These are phyloP conservation scores for Cyclotella kingstonii DNA, from an alignment of 108 stramenopile genomes.

Conservation along the genomic window DNA sequence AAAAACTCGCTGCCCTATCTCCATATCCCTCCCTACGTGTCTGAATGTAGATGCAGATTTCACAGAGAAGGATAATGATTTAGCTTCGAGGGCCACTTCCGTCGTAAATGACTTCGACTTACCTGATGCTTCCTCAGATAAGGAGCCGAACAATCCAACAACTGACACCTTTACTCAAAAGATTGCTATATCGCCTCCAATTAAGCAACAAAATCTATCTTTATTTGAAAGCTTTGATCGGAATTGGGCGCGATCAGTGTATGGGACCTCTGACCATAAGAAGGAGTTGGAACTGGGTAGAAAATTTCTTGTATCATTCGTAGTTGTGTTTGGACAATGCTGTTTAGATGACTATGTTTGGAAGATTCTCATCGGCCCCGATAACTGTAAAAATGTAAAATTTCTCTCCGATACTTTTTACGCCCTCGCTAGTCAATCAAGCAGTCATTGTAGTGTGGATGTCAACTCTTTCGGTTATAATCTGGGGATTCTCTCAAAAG, in stretches of 20 bases:
- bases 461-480: neutral
- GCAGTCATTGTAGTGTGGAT: neutral
- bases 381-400: neutral
- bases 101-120: neutral
- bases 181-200: neutral
- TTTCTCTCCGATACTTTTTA: neutral
- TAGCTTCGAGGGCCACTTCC: too few relatives aligned
- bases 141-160: neutral
- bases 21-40: too few relatives aligned
- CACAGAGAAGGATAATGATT: neutral
- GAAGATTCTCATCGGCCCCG: neutral
- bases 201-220: slow-evolving; percentile 14
- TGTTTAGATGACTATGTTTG: neutral
- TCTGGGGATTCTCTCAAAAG: neutral
- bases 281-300: slow-evolving; percentile 17
- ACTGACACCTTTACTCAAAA: neutral
- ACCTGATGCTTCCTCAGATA: neutral
- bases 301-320: slow-evolving; percentile 38
- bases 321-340: slow-evolving; percentile 23
- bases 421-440: neutral
- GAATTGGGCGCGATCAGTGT: slow-evolving; percentile 24
- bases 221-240: slow-evolving; percentile 47
- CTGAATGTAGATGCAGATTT: neutral
- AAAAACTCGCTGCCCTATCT: too few relatives aligned
- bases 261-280: neutral